phyloP scores from a whole-genome alignment of 768 basidiomycete genomes.

The Naganishia vaughanmartiniae region DNA sequence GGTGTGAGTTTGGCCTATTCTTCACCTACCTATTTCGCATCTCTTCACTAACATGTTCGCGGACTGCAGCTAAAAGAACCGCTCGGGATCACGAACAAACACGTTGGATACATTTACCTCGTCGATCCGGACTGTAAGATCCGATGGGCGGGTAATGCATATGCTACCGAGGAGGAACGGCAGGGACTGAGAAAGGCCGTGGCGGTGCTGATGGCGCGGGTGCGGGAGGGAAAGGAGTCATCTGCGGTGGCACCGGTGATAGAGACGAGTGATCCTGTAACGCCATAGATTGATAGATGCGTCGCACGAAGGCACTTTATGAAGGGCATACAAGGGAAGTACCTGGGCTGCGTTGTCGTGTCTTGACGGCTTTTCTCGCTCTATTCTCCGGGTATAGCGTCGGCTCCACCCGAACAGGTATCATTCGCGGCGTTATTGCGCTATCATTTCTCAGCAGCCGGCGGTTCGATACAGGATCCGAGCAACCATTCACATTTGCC shows the following conservation, averaged over 20 bases:
- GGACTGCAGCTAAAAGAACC: conserved; percentile 52
- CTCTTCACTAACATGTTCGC: not conserved
- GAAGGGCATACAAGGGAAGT: too few relatives aligned
- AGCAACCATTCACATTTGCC: too few relatives aligned
- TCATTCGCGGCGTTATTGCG: too few relatives aligned
- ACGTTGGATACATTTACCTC: conserved; percentile 87
- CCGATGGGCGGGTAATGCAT: conserved; percentile 88
- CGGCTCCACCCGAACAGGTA: too few relatives aligned
- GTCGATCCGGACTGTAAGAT: conserved; percentile 80
- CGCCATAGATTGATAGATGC: not conserved
- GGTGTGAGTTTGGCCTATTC: conserved; percentile 39
- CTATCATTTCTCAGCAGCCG: too few relatives aligned
- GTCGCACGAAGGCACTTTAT: too few relatives aligned
- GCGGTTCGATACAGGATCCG: too few relatives aligned
- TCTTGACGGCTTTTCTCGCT: too few relatives aligned
- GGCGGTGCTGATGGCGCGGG: conserved; percentile 49
- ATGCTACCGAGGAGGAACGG: conserved; percentile 72
- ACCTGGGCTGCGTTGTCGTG: too few relatives aligned
- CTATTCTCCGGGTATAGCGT: too few relatives aligned
- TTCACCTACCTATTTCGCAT: not conserved
- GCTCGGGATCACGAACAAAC: conserved; percentile 81
- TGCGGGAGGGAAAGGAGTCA: conserved; percentile 29
- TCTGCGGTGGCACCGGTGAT: not conserved
- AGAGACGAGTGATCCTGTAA: not conserved
- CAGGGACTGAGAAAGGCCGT: conserved; percentile 63